A percentile compares a stretch with the other conserved stretches of the same genome.
phyloP scores from a whole-genome alignment of 2,329 filamentous ascomycete genomes.

The Monosporascus sp. region DNA sequence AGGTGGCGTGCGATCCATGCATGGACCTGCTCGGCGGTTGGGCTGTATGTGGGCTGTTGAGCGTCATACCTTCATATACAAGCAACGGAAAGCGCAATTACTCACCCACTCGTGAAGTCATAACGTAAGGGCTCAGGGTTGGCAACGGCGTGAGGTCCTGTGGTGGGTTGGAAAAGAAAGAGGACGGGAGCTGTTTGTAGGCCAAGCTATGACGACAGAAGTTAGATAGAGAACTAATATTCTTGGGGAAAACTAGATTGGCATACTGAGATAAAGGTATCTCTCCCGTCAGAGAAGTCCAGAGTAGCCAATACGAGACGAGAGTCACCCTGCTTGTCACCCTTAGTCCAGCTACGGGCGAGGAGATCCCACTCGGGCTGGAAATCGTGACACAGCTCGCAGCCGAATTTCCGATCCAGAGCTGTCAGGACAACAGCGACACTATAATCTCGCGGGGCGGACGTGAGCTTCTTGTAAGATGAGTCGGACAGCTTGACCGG shows the following conservation, averaged over 20 bases:
- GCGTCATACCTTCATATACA: slow-evolving; percentile 3
- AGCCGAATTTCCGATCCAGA: slow-evolving; percentile 75
- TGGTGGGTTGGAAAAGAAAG: slow-evolving; percentile 78
- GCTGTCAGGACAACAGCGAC: slow-evolving; percentile 82
- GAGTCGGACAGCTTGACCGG: slow-evolving; percentile 75
- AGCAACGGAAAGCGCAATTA: slow-evolving; percentile 2
- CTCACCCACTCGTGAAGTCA: slow-evolving; percentile 78
- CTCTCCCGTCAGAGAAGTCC: slow-evolving; percentile 81
- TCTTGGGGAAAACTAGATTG: slow-evolving; percentile 5
- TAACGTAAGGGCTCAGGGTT: slow-evolving; percentile 68
- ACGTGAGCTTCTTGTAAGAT: slow-evolving; percentile 69
- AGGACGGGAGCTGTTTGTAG: slow-evolving; percentile 93
- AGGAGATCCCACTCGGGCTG: slow-evolving; percentile 91
- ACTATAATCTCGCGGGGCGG: slow-evolving; percentile 75
- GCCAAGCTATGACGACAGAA: slow-evolving; percentile 56
- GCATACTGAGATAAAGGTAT: slow-evolving; percentile 78
- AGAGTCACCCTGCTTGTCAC: slow-evolving; percentile 68
- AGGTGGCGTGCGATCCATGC: slow-evolving; percentile 74
- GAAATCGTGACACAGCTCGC: slow-evolving; percentile 81
- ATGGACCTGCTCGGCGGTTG: slow-evolving; percentile 72
- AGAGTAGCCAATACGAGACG: slow-evolving; percentile 75
- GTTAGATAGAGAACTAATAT: slow-evolving; percentile 5
- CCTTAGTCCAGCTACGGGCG: slow-evolving; percentile 79
- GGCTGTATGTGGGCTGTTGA: slow-evolving; percentile 45
- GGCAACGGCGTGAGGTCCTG: slow-evolving; percentile 69